These are phyloP conservation scores for Symbiodinium natans DNA, from an alignment of 73 alveolate species.

Conservation along the genomic window DNA sequence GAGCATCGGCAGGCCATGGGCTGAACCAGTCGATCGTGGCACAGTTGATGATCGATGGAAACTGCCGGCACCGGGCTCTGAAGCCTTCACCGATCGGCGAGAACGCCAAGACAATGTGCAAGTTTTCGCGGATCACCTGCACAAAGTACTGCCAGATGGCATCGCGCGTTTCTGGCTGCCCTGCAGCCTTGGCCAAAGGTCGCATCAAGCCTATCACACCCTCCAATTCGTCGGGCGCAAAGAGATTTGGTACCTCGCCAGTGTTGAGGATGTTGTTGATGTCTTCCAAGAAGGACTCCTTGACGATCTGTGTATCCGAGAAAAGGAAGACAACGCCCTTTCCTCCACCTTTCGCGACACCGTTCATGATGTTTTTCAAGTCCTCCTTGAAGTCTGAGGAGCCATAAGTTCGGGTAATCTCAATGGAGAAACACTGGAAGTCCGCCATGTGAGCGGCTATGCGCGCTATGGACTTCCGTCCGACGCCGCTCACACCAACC, in stretches of 20 bases:
- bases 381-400: conserved; percentile 98
- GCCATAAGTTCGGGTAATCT: conserved; percentile 99
- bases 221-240: conserved; percentile 99
- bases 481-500: conserved; percentile 62
- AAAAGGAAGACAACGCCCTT: conserved; percentile 98
- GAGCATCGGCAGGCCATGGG: conserved; percentile 99
- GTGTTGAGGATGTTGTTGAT: conserved; percentile 99
- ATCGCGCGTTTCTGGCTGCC: conserved; percentile 99
- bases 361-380: conserved; percentile 97
- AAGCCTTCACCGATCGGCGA: conserved; percentile 99
- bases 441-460: conserved; percentile 95
- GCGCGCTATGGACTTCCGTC: conserved; percentile 58
- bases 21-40: conserved; percentile 98
- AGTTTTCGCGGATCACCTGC: conserved; percentile 98
- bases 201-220: conserved; percentile 98
- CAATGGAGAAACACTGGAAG: conserved; percentile 98
- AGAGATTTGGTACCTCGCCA: conserved; percentile 99
- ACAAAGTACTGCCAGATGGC: conserved; percentile 98
- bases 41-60: conserved; percentile 99
- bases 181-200: conserved; percentile 96
- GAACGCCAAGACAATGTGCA: conserved; percentile 99
- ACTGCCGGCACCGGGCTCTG: conserved; percentile 99
- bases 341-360: conserved; percentile 96
- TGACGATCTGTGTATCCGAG: conserved; percentile 99
- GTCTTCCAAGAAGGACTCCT: conserved; percentile 99